Conservation (phyloP, 805 yeast species). For the Ogataea paraovalis region DNA sequence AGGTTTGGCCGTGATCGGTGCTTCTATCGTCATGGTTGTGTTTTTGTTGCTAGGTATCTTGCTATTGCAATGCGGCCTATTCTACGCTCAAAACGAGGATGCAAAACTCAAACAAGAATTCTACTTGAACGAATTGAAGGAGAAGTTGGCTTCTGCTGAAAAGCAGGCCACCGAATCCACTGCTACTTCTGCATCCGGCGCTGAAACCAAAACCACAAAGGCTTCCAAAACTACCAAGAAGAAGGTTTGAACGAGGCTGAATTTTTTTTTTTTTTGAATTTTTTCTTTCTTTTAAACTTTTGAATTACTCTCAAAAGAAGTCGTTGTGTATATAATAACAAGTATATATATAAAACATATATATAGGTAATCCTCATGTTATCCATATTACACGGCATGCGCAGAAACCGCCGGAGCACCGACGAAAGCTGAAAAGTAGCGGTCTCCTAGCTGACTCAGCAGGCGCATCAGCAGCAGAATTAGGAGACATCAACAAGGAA, state of each 20-base stretch:
- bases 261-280: background rate
- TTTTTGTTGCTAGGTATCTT: constrained; percentile 74
- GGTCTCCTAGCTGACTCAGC: too few species aligned
- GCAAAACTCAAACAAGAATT: constrained; percentile 22
- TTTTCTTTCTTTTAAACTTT: background rate
- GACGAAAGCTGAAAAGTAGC: too few species aligned
- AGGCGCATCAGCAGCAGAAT: too few species aligned
- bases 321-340: too few species aligned
- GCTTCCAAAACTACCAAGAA: constrained; percentile 21
- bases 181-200: constrained; percentile 5
- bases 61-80: constrained; percentile 81
- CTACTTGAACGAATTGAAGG: constrained; percentile 24
- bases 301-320: too few species aligned
- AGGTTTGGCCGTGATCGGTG: constrained; percentile 89
- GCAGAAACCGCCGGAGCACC: too few species aligned
- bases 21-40: constrained; percentile 74
- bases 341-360: too few species aligned
- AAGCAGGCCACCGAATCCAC: constrained; percentile 2
- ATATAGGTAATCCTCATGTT: too few species aligned
- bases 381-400: too few species aligned
- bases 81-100: constrained; percentile 56
- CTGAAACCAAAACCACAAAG: constrained; percentile 16
- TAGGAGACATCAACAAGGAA: too few species aligned
- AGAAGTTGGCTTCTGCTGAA: constrained; percentile 13
- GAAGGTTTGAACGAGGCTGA: background rate